Conservation (phyloP, 371 early-diverging fungal species). For the Apophysomyces sp. region DNA sequence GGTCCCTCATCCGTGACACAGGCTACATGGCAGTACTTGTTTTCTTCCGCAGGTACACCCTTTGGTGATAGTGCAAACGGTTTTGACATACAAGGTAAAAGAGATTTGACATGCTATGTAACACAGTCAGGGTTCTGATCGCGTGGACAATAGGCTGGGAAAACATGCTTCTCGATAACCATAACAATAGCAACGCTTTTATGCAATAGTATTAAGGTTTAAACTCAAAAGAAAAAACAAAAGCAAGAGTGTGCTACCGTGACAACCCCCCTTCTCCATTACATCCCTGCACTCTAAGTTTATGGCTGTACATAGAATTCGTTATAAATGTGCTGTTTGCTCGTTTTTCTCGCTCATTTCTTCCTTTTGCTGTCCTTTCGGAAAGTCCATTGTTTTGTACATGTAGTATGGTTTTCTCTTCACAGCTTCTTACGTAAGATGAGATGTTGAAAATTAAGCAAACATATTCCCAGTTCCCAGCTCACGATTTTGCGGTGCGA, state of each 20-base stretch:
- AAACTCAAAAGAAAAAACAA: neutral
- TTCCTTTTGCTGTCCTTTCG: no score
- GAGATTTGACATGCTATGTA: neutral
- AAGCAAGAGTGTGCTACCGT: no score
- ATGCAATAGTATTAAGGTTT: neutral
- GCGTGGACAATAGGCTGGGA: neutral
- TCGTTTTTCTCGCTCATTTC: neutral
- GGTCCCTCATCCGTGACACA: neutral
- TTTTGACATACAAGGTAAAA: neutral
- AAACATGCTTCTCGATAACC: neutral
- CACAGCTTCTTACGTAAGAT: no score
- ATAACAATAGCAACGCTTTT: neutral
- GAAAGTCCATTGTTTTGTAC: no score
- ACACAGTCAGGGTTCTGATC: neutral
- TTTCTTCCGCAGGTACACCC: slow-evolving; percentile 24
- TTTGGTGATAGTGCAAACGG: neutral
- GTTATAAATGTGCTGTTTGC: neutral
- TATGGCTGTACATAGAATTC: neutral
- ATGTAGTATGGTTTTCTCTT: no score
- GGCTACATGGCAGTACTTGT: slow-evolving; percentile 22
- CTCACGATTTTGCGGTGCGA: no score
- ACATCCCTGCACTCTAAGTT: neutral
- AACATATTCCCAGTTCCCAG: no score
- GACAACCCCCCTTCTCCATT: neutral
- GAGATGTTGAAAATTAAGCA: no score